A percentile compares a stretch with the other conserved stretches of the same genome.
Conservation (phyloP, 2,329 filamentous ascomycete species). For the Torrubiellomyces zombiae region DNA sequence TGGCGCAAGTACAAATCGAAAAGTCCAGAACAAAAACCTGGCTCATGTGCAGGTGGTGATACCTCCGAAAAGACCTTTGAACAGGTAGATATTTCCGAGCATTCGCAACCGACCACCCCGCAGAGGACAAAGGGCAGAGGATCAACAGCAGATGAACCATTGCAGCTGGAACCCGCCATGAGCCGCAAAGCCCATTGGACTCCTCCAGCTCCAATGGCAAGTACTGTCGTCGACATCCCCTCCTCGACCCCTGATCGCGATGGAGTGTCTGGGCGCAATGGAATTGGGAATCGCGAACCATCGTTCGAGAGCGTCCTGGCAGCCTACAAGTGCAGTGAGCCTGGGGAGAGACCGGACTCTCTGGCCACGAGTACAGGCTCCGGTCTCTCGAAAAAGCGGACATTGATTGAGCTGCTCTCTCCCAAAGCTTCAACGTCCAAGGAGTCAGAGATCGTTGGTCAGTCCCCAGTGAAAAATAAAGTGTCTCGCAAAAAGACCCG, state of each 20-base stretch:
- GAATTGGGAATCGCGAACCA: too few species aligned
- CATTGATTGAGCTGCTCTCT: constrained; percentile 34
- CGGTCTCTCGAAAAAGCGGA: constrained; percentile 33
- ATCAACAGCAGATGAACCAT: constrained; percentile 15
- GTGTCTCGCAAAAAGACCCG: constrained; percentile 50
- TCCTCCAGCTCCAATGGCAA: constrained; percentile 31
- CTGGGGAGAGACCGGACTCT: constrained; percentile 4
- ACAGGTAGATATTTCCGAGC: too few species aligned
- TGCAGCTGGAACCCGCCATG: constrained; percentile 30
- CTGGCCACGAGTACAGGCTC: constrained; percentile 15
- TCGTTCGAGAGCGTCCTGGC: constrained; percentile 28
- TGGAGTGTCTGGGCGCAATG: too few species aligned
- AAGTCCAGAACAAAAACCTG: too few species aligned
- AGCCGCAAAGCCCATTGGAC: constrained; percentile 50
- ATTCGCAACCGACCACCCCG: too few species aligned
- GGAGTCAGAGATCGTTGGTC: too few species aligned
- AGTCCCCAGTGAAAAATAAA: constrained; percentile 33
- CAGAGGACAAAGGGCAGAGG: constrained; percentile 5
- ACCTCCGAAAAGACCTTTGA: too few species aligned
- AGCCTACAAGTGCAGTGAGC: constrained; percentile 21
- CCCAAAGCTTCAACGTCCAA: constrained; percentile 13
- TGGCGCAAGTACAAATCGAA: too few species aligned
- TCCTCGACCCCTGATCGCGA: too few species aligned
- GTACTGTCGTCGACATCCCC: constrained; percentile 11
- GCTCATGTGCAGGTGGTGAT: too few species aligned